Base-by-base conservation (phyloP, 2,329 filamentous ascomycete genomes). In the Elsinoe necatrix region DNA sequence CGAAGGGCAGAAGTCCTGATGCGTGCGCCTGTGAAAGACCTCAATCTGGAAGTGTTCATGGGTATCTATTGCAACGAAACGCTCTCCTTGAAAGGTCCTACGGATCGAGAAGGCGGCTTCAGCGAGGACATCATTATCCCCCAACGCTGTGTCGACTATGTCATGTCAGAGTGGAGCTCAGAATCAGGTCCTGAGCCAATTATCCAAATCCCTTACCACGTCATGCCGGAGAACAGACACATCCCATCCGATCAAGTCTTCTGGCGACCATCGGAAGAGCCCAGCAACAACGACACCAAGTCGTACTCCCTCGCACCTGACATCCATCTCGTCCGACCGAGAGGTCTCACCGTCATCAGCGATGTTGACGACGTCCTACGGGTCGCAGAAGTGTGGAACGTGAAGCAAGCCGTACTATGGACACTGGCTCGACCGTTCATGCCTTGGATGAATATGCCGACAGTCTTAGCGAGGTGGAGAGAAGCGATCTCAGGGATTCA, bases 281-380 rank as follows among this genome's bases (percentile, higher is more conserved):
- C 4, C 9, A 20, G 18, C 11, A 37, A 23, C 6, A 14, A 35
- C 7, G 55, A 54, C 14, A 31, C 29, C 29, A 31, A 31, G 11
- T 5, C 11, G 29, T 5, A 31, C 6, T 11, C 29, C 29, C 39
- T 27, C 20, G 23, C 37, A 9, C 37, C 56, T 9, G 4, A 41
- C 6, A 45, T 54, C 14, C 12, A 42, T 16, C 54, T 61, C 29
- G 52, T 65, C 0, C 60, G 60, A 39, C 57, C 58, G 5, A 34
- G 21, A 18, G 63, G 63, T n/a, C 21, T 66, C 9, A 63, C 62
- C 11, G 56, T 67, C 50, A 51, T 65, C 37, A 60, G 58, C 35
- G 64, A 67, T 45, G 54, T 66, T 7, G 65, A 67, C 48, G 65
- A 67, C 41, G 56, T 63, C 16, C 56, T 67, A 12, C 59, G 64